Base-by-base conservation (phyloP, 2,329 filamentous ascomycete genomes). In the Diaporthe sp. region DNA sequence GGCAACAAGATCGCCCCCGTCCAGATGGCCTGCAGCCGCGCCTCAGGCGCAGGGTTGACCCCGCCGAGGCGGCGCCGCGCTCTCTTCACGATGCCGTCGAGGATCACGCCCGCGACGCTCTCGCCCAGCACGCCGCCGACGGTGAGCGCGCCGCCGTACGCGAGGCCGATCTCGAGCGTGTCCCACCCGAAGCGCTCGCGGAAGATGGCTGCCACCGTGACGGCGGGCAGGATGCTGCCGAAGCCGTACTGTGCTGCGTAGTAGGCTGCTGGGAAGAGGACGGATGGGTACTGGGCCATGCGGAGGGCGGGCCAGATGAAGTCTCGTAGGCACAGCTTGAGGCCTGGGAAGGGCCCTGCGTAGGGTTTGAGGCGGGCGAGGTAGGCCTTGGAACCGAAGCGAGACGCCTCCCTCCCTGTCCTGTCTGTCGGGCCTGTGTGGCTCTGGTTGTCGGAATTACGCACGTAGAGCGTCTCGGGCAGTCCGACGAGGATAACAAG, bases 151-250 rank as follows among this genome's bases (percentile, higher is more conserved):
- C 77, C 78, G 25, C 80, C 81, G 65, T 79, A 81, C 13, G 78
- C 79, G 22, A 81, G 75, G 3, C 80, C 81, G 55, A 81, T 80
- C 27, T 78, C 77, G 9, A 81, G 77, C 15, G 80, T 79, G 55
- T 79, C 77, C 79, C 79, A 82, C 55, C 77, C 76, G 74, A 81
- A 82, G n/a, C 75, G 73, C 56, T 77, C 72, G 12, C 77, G 69
- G 74, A 82, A 82, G 32, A 81, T 80, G 44, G 78, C 77, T 12
- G 81, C 79, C 25, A 80, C 80, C 4, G 81, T 82, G 3, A 82
- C 81, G 19, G 81, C 81, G 13, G 80, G 79, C 13, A 82, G 76
- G 47, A 82, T 81, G 37, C 78, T 78, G 12, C 79, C 78, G 70
- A 81, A 82, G 30, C 79, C 81, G 71, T 81, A 82, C 73, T 79